Percentiles rank a stretch among this genome's conserved stretches.
Conservation (phyloP, 148 eudicot species). For the Diospyros kaki region DNA sequence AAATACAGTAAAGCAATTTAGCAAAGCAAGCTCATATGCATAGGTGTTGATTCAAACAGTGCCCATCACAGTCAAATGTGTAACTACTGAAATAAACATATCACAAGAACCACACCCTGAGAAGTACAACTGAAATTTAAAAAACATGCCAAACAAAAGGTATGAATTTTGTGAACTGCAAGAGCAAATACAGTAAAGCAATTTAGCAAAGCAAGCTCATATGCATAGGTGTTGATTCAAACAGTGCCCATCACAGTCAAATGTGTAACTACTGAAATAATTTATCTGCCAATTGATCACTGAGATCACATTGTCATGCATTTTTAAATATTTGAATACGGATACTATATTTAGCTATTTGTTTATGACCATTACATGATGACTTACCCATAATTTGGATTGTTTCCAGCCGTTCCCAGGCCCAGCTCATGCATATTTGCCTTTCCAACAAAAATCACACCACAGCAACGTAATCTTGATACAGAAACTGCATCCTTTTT, state of each 20-base stretch:
- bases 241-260: neutral
- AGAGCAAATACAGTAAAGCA: neutral
- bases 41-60: no score
- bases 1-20: no score
- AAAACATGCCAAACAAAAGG: neutral
- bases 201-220: neutral
- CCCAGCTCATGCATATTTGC: slow-evolving; percentile 99
- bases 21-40: no score
- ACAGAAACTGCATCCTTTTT: slow-evolving; percentile 78
- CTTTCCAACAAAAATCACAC: slow-evolving; percentile 87
- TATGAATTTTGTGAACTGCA: neutral
- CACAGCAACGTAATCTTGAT: slow-evolving; percentile 85
- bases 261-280: neutral
- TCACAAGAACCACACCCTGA: neutral
- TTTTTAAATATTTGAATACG: neutral
- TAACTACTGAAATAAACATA: neutral
- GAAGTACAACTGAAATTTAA: neutral
- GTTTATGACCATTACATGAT: neutral
- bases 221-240: neutral
- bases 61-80: neutral
- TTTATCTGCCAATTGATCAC: slow-evolving; percentile 3
- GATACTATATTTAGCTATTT: neutral
- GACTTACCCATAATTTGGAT: slow-evolving; percentile 86
- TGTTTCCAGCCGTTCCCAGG: slow-evolving; percentile 87
- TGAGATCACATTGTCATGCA: neutral